These are phyloP conservation scores for Erodium texanum DNA, from an alignment of 441 rosid genomes.

Conservation along the genomic window DNA sequence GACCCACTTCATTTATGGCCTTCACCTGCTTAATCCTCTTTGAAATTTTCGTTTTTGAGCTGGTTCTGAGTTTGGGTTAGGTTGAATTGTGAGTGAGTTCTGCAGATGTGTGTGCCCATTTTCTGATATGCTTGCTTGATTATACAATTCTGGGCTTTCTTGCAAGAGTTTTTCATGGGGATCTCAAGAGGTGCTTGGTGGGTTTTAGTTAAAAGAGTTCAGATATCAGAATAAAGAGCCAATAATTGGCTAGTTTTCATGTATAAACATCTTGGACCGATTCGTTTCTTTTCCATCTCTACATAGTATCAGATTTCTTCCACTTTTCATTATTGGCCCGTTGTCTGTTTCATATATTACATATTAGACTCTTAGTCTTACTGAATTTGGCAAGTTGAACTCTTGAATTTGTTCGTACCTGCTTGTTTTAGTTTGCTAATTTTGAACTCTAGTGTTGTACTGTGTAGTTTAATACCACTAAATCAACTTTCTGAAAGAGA, in stretches of 20 bases:
- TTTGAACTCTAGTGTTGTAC: background rate
- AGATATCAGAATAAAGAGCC: background rate
- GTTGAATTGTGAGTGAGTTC: background rate
- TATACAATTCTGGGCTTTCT: background rate
- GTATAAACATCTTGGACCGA: background rate
- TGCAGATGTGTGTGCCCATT: background rate
- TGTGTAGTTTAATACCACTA: background rate
- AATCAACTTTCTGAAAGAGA: background rate
- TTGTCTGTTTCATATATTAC: background rate
- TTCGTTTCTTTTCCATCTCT: background rate
- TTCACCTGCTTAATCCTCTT: background rate
- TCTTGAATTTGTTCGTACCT: background rate
- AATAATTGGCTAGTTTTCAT: background rate
- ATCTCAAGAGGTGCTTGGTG: background rate
- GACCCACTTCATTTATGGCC: background rate
- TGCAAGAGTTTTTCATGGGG: background rate
- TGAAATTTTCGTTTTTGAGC: background rate
- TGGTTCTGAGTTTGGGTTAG: background rate
- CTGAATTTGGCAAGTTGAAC: background rate
- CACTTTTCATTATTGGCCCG: background rate
- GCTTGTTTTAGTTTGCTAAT: background rate
- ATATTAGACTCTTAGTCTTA: background rate
- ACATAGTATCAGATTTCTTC: background rate
- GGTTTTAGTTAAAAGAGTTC: background rate
- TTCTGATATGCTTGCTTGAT: constrained; percentile 4